Evolutionary conservation across 2,329 filamentous ascomycete genomes (phyloP), one percentile per base, ranked within the genome.

Genomic region (Paecilomyces sp.): DNA sequence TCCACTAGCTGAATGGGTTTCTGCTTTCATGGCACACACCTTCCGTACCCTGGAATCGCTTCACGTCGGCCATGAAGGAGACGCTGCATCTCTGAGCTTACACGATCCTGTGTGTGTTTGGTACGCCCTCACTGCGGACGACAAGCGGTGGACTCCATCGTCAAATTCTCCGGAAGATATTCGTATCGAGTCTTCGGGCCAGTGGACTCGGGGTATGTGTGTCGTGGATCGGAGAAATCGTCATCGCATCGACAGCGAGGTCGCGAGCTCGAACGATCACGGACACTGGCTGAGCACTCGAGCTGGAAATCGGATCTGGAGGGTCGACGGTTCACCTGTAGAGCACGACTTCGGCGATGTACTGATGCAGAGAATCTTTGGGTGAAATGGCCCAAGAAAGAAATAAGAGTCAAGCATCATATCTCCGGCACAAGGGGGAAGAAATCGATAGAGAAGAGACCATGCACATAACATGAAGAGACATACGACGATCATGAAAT

Each of bases 131-230:
- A 88, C 86, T 7, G 64, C 70, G 2, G 71, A 74, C 22, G 70
- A 74, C 60, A 60, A 67, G 13, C 59, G 61, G 6, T 79, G 77
- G 76, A 69, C 65, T 58, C 62, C 82, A 15, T 80, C 83, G 1
- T 73, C 78, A 13, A 79, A 82, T 50, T 77, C 73, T 60, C 85
- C 80, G 0, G 89, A 96, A 74, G 94, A 99, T 72, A 88, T 99
- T 59, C 84, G 94, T 22, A 81, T 99, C 50, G 94, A 99, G 77
- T 95, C 92, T 0, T 79, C 84, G 2, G 94, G 93, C 1, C 94
- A 97, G 78, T 99, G 94, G 94, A 96, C 92, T 54, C 82, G 91
- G 59, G 93, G 94, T 1, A 92, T 94, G 87, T 92, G 92, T 70
- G 82, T 97, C 33, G 80, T 92, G 50, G 94, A 99, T 79, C 82